Percentiles rank a stretch among this genome's conserved stretches.
phyloP scores from a whole-genome alignment of 2,329 filamentous ascomycete genomes.

The Clonostachys byssicola region DNA sequence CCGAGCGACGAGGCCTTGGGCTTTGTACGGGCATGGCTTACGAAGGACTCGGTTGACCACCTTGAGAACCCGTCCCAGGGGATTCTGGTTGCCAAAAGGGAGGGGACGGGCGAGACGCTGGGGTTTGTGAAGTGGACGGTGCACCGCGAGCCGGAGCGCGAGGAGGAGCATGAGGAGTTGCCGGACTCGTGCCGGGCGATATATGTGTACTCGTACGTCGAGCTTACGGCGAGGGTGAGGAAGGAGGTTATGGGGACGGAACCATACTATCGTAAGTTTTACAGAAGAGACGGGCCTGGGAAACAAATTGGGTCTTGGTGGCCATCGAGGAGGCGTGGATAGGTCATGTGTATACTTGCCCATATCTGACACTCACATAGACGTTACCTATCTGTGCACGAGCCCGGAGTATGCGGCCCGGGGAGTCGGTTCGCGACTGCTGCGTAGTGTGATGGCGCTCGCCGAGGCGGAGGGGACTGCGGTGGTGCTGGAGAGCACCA shows the following conservation, averaged over 20 bases:
- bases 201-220: constrained; percentile 26
- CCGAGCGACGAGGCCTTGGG: constrained; percentile 20
- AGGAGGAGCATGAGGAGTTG: constrained; percentile 15
- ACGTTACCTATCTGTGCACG: constrained; percentile 33
- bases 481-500: constrained; percentile 31
- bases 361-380: constrained; percentile 8
- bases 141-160: constrained; percentile 9
- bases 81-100: constrained; percentile 25
- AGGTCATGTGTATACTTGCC: background rate
- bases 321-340: background rate
- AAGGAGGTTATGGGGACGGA: constrained; percentile 17
- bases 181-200: constrained; percentile 18
- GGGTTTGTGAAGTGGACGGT: constrained; percentile 30
- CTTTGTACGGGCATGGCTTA: constrained; percentile 21
- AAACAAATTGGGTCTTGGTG: too few relatives aligned
- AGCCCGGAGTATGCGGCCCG: constrained; percentile 23
- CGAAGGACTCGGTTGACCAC: constrained; percentile 19
- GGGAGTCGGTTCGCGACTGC: constrained; percentile 26
- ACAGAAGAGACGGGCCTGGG: background rate
- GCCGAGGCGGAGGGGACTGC: constrained; percentile 22
- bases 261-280: constrained; percentile 29
- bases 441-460: constrained; percentile 21
- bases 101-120: constrained; percentile 16
- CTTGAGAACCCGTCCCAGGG: constrained; percentile 15
- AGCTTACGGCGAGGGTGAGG: constrained; percentile 21